phyloP scores from a whole-genome alignment of 2,329 filamentous ascomycete genomes.

The Ophiostoma piceae region DNA sequence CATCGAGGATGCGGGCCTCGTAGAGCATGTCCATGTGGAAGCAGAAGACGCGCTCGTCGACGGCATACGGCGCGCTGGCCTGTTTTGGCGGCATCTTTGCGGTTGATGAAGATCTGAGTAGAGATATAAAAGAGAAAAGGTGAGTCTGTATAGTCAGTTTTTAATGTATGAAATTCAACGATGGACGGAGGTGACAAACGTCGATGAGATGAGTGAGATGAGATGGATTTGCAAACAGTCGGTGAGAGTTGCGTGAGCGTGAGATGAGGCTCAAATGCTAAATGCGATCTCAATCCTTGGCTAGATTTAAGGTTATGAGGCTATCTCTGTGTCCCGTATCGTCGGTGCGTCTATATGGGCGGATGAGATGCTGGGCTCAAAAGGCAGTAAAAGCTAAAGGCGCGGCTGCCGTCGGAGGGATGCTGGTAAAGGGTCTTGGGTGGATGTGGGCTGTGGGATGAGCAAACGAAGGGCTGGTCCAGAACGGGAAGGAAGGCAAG shows the following conservation, averaged over 20 bases:
- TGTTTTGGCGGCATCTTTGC: constrained; percentile 34
- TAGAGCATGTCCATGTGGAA: constrained; percentile 97
- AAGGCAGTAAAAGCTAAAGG: not conserved
- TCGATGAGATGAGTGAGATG: not conserved
- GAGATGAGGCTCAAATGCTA: not conserved
- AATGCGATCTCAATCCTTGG: not conserved
- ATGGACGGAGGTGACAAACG: not conserved
- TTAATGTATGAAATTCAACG: not conserved
- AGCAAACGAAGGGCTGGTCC: not conserved
- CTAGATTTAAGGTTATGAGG: not conserved
- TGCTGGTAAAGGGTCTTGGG: not conserved
- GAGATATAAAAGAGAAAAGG: not conserved
- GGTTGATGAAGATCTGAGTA: not conserved
- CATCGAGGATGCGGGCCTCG: constrained; percentile 90
- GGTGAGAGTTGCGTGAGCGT: not conserved
- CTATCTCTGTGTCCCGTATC: not conserved
- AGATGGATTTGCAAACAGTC: not conserved
- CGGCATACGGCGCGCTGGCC: constrained; percentile 49
- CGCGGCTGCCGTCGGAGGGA: not conserved
- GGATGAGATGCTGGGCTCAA: not conserved
- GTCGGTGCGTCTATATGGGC: not conserved
- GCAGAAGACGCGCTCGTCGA: constrained; percentile 92
- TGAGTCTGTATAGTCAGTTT: not conserved
- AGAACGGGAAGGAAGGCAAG: not conserved
- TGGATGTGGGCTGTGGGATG: not conserved